Conservation (phyloP, 331 rosid species). For the Quercus tomentella region DNA sequence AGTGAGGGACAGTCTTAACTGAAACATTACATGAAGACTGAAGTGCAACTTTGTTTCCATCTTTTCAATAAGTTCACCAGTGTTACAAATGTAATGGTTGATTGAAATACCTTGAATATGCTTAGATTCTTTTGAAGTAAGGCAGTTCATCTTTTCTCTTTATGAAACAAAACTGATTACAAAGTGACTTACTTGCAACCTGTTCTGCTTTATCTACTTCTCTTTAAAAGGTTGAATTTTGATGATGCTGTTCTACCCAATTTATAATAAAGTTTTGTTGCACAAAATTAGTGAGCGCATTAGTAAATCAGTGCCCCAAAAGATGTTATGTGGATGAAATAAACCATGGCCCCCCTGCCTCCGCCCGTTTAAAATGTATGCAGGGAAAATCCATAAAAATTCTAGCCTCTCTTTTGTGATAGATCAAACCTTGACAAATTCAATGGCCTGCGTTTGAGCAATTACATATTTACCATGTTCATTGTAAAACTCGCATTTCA, state of each 20-base stretch:
- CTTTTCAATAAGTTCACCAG: constrained; percentile 23
- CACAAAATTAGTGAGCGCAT: background rate
- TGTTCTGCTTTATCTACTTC: no score
- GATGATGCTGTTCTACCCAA: no score
- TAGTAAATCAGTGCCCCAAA: no score
- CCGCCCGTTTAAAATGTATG: no score
- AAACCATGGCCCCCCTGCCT: background rate
- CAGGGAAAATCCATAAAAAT: background rate
- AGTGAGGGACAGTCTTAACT: constrained; percentile 34
- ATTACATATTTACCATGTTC: no score
- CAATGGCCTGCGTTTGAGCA: no score
- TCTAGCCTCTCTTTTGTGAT: background rate
- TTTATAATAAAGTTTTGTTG: background rate
- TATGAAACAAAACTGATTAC: background rate
- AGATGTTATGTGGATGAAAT: background rate
- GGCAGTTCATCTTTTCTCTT: background rate
- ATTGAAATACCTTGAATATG: constrained; percentile 15
- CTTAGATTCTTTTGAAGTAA: constrained; percentile 11
- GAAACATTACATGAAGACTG: background rate
- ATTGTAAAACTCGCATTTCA: no score
- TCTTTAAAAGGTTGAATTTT: no score
- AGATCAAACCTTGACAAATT: no score
- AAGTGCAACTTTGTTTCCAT: constrained; percentile 6
- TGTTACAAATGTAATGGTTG: constrained; percentile 29
- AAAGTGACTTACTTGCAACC: no score